These are phyloP conservation scores for Zoysia japonica DNA, from an alignment of 176 grass and related monocot genomes.

Conservation along the genomic window DNA sequence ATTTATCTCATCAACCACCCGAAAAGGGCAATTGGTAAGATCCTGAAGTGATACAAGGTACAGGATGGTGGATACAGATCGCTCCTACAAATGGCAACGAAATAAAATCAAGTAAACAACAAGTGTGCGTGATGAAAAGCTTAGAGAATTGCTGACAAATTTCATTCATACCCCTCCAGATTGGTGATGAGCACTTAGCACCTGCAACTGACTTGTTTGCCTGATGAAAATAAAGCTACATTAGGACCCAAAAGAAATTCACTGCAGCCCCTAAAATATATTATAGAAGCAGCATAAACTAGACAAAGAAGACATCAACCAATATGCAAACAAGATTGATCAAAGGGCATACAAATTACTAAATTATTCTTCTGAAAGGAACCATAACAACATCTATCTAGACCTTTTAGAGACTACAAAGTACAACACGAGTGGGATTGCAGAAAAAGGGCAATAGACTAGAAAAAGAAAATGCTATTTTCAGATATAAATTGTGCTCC, in stretches of 20 bases:
- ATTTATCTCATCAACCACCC: constrained; percentile 98
- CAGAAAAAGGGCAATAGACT: neutral
- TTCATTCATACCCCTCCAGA: constrained; percentile 86
- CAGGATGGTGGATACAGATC: constrained; percentile 92
- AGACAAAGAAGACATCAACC: constrained; percentile 17
- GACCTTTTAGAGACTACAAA: constrained; percentile 8
- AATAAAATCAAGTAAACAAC: constrained; percentile 3
- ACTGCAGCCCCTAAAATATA: neutral
- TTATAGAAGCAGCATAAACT: neutral
- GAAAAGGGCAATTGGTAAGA: constrained; percentile 88
- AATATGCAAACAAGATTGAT: neutral
- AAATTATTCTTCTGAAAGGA: neutral
- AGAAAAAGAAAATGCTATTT: constrained; percentile 14
- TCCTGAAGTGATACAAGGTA: constrained; percentile 98
- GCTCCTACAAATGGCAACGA: constrained; percentile 61
- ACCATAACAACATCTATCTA: neutral
- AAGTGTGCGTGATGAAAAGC: neutral
- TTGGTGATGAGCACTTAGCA: constrained; percentile 91
- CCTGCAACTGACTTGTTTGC: constrained; percentile 91
- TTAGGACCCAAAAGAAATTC: constrained; percentile 9
- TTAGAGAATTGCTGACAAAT: neutral
- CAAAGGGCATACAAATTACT: neutral
- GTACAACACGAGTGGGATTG: neutral
- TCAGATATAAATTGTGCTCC: neutral
- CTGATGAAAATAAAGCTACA: constrained; percentile 48